Conservation (phyloP, 805 yeast genomes). For the Yarrowia alimentaria region DNA sequence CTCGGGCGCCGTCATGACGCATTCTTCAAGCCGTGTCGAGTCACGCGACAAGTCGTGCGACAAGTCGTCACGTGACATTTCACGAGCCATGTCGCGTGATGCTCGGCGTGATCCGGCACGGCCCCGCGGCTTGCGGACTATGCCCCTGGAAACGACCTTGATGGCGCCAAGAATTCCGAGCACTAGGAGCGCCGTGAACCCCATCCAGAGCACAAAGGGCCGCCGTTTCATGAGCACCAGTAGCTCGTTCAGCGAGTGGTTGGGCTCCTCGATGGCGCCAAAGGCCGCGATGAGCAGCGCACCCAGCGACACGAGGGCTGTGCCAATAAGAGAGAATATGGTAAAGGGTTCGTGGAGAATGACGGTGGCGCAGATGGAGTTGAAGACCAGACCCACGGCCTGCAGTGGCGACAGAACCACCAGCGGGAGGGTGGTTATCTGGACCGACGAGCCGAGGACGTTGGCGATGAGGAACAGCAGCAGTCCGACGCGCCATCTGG, state of each 20-base stretch:
- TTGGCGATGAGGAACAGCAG: slow-evolving; percentile 68
- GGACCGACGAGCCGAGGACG: slow-evolving; percentile 76
- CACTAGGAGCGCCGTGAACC: slow-evolving; percentile 35
- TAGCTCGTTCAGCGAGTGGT: slow-evolving; percentile 50
- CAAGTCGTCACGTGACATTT: too few relatives aligned
- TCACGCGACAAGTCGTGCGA: too few relatives aligned
- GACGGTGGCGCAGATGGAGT: slow-evolving; percentile 67
- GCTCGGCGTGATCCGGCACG: too few relatives aligned
- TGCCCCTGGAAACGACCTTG: background rate
- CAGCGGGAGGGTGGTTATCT: slow-evolving; percentile 78
- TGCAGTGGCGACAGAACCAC: slow-evolving; percentile 79
- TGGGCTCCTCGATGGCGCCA: slow-evolving; percentile 59
- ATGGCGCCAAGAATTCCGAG: background rate
- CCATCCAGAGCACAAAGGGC: slow-evolving; percentile 60
- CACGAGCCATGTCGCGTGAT: too few relatives aligned
- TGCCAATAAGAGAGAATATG: slow-evolving; percentile 56
- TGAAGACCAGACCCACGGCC: slow-evolving; percentile 84
- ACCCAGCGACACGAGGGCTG: slow-evolving; percentile 65
- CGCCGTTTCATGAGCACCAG: slow-evolving; percentile 44
- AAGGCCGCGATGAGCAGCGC: slow-evolving; percentile 75
- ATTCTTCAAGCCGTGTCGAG: too few relatives aligned
- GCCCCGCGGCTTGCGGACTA: too few relatives aligned
- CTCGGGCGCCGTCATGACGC: too few relatives aligned
- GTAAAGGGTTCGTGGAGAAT: slow-evolving; percentile 70
- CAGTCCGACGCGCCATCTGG: slow-evolving; percentile 76